phyloP scores from a whole-genome alignment of 805 yeast genomes.

The Pichia californica region DNA sequence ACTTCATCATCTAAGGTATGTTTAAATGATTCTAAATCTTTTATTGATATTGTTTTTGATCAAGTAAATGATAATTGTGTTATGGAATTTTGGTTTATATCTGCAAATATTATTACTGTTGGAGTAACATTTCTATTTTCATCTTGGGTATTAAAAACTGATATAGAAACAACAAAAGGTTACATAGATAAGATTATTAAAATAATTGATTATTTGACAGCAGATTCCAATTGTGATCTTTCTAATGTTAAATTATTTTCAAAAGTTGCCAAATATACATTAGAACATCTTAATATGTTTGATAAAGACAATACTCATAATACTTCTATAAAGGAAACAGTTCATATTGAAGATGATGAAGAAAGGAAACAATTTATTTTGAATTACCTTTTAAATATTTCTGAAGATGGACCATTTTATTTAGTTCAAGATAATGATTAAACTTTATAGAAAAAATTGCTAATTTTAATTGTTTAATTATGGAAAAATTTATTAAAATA shows the following conservation, averaged over 20 bases:
- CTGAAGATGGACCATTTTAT: background rate
- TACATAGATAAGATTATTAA: background rate
- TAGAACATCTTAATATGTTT: background rate
- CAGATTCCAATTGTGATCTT: background rate
- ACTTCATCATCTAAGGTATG: background rate
- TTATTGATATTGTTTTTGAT: conserved; percentile 29
- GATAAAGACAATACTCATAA: background rate
- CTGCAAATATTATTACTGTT: conserved; percentile 1
- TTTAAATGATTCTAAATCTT: conserved; percentile 16
- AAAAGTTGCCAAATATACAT: background rate
- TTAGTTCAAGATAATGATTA: background rate
- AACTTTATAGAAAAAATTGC: too few species aligned
- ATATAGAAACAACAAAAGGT: background rate
- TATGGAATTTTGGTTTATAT: conserved; percentile 3
- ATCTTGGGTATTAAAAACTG: background rate
- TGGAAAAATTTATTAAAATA: too few species aligned
- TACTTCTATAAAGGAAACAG: background rate
- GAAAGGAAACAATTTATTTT: background rate
- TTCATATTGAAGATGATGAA: background rate
- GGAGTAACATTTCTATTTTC: conserved; percentile 2
- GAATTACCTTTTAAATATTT: background rate
- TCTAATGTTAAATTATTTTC: background rate
- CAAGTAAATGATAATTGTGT: background rate
- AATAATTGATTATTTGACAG: background rate
- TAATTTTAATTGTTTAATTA: too few species aligned